Evolutionary conservation across 352 stramenopile species (phyloP).

Genomic region (Pythium phragmiticola): DNA sequence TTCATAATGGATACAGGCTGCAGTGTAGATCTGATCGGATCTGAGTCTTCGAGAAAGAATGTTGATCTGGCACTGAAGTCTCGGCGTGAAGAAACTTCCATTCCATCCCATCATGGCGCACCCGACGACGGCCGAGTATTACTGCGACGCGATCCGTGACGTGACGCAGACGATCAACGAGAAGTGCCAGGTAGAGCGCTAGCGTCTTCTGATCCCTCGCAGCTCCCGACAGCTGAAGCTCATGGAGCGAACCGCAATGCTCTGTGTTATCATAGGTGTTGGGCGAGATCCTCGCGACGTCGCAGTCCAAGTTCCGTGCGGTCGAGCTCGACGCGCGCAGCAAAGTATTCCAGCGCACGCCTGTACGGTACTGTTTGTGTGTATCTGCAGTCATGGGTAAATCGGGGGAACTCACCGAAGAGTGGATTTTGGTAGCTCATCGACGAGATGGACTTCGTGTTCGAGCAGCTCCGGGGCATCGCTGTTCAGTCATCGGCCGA

Average conservation of each 20-base stretch:
- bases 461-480: conserved; percentile 53
- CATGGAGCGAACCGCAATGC: not conserved
- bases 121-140: conserved; percentile 36
- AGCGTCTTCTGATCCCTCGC: not conserved
- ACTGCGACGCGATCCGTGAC: conserved; percentile 48
- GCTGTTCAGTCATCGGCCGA: conserved; percentile 48
- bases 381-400: not conserved
- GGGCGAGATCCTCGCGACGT: conserved; percentile 61
- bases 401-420: not conserved
- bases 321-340: conserved; percentile 41
- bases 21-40: conserved; percentile 2
- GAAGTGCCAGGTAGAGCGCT: conserved; percentile 54
- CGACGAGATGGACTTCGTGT: conserved; percentile 72
- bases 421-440: conserved; percentile 42
- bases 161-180: conserved; percentile 66
- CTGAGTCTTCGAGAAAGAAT: conserved; percentile 5
- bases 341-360: conserved; percentile 60
- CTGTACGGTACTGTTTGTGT: conserved; percentile 26
- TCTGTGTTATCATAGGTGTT: conserved; percentile 38
- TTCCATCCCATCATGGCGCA: conserved; percentile 13
- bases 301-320: conserved; percentile 50
- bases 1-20: not conserved
- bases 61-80: conserved; percentile 1
- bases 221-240: not conserved
- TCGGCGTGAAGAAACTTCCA: not conserved